Conservation (phyloP, 2,329 filamentous ascomycete genomes). For the Penicillium digitatum region DNA sequence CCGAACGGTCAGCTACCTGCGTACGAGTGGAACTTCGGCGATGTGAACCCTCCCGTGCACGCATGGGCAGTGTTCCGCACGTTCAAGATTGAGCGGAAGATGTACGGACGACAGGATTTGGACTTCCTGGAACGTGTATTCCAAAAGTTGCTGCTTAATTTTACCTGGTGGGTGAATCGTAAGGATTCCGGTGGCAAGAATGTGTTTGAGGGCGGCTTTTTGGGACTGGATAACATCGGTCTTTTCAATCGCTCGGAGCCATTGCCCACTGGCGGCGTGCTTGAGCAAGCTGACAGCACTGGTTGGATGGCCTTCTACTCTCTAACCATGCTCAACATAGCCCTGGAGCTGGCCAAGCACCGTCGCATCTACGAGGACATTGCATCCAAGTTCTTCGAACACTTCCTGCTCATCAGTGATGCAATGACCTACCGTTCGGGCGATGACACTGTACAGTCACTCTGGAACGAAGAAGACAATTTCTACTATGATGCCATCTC, state of each 20-base stretch:
- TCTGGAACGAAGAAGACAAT: constrained; percentile 92
- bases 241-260: constrained; percentile 96
- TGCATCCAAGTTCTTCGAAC: constrained; percentile 97
- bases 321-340: constrained; percentile 93
- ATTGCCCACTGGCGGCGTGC: constrained; percentile 82
- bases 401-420: constrained; percentile 96
- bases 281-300: constrained; percentile 95
- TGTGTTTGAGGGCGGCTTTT: constrained; percentile 92
- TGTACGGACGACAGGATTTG: constrained; percentile 90
- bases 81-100: constrained; percentile 97
- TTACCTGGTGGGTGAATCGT: constrained; percentile 99
- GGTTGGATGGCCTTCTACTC: constrained; percentile 99
- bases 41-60: constrained; percentile 94
- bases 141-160: constrained; percentile 92
- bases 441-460: constrained; percentile 66
- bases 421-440: constrained; percentile 83
- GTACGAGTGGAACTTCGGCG: constrained; percentile 96
- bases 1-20: constrained; percentile 92
- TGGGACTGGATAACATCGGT: constrained; percentile 94
- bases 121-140: constrained; percentile 96
- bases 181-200: constrained; percentile 95
- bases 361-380: constrained; percentile 93
- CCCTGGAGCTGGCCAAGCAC: constrained; percentile 90
- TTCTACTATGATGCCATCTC: constrained; percentile 99
- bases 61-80: constrained; percentile 93